Evolutionary conservation across 208 protist genomes (phyloP).

Genomic region (Spongospora subterranea): DNA sequence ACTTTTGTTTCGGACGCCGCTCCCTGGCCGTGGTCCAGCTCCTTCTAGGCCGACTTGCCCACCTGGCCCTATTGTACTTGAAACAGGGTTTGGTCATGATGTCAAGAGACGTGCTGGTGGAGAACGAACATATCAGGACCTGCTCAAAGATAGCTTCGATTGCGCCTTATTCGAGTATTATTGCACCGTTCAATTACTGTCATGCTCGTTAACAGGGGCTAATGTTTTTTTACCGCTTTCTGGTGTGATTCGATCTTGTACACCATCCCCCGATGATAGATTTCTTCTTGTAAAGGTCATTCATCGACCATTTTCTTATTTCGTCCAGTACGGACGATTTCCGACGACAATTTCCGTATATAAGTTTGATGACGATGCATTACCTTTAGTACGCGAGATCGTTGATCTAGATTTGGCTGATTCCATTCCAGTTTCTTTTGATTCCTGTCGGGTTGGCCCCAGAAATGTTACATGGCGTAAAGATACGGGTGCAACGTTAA

Average conservation of each 20-base stretch:
- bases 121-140: conserved; percentile 39
- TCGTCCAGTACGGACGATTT: neutral
- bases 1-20: neutral
- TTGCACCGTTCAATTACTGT: neutral
- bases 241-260: neutral
- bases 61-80: neutral
- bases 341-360: neutral
- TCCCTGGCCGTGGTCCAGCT: neutral
- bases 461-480: neutral
- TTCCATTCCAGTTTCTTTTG: conserved; percentile 27
- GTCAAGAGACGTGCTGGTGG: conserved; percentile 14
- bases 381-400: neutral
- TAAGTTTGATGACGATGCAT: neutral
- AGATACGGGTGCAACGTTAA: neutral
- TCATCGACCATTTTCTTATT: conserved; percentile 33
- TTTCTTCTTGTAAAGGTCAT: conserved; percentile 35
- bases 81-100: conserved; percentile 27
- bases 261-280: conserved; percentile 1
- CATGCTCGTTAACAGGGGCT: neutral
- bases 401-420: conserved; percentile 15
- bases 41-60: neutral
- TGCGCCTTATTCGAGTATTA: conserved; percentile 41
- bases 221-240: neutral
- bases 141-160: conserved; percentile 48
- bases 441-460: conserved; percentile 43